Evolutionary conservation across 495 filamentous ascomycete species (phyloP).

Genomic region (Rostrohypoxylon terebratum): DNA sequence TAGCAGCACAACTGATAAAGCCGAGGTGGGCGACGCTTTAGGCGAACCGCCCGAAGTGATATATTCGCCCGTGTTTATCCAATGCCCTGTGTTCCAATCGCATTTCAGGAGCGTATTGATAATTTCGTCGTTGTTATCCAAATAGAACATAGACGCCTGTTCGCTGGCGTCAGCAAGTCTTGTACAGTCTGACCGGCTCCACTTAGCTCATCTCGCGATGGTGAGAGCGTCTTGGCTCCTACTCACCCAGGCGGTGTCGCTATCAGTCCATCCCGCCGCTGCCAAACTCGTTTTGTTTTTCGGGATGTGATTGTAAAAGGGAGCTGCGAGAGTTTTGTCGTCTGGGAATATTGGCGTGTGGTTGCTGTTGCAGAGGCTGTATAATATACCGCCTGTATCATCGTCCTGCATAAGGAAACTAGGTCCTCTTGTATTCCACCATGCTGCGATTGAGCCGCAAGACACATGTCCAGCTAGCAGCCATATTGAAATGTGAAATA

Average conservation of each 20-base stretch:
- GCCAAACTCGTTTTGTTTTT: conserved; percentile 48
- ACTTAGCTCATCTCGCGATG: conserved; percentile 21
- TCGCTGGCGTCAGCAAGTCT: conserved; percentile 41
- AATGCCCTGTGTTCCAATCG: conserved; percentile 42
- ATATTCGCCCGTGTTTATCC: conserved; percentile 36
- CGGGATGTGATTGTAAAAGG: conserved; percentile 33
- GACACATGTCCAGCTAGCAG: conserved; percentile 42
- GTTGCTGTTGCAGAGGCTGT: conserved; percentile 49
- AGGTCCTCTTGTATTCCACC: conserved; percentile 44
- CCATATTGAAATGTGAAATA: conserved; percentile 40
- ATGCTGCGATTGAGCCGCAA: conserved; percentile 47
- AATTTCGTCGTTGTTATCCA: conserved; percentile 48
- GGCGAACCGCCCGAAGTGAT: conserved; percentile 41
- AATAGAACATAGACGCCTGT: conserved; percentile 49
- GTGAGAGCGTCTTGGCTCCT: conserved; percentile 22
- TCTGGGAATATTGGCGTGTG: conserved; percentile 46
- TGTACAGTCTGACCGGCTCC: conserved; percentile 24
- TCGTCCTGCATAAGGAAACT: conserved; percentile 48
- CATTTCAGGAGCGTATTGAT: conserved; percentile 48
- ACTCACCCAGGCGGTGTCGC: conserved; percentile 40
- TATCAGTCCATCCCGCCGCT: conserved; percentile 46
- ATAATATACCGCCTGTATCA: conserved; percentile 44
- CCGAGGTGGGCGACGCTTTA: conserved; percentile 31
- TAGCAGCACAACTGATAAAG: conserved; percentile 42
- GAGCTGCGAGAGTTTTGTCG: conserved; percentile 33